These are phyloP conservation scores for Cryptosporidium canis DNA, from an alignment of 169 alveolate genomes.

Conservation along the genomic window DNA sequence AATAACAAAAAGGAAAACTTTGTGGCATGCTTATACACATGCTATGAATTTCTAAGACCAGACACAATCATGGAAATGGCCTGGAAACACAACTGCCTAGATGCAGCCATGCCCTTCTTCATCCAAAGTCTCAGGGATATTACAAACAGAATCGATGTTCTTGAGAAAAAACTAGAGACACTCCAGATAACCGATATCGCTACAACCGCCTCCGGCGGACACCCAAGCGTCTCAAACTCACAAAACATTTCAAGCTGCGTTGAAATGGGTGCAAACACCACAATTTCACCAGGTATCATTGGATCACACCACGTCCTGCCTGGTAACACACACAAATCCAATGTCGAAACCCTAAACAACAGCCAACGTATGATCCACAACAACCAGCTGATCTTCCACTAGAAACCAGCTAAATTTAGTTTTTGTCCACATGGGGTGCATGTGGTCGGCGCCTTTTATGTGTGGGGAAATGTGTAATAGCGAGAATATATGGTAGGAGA, in stretches of 20 bases:
- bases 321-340: not conserved
- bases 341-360: not conserved
- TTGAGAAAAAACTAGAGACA: conserved; percentile 83
- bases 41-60: conserved; percentile 96
- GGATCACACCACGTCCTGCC: not conserved
- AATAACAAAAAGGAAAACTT: conserved; percentile 92
- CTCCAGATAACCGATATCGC: conserved; percentile 72
- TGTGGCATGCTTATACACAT: conserved; percentile 96
- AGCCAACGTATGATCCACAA: not conserved
- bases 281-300: not conserved
- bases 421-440: conserved; percentile 7
- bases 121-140: conserved; percentile 89
- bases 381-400: not conserved
- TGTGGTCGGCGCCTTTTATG: not conserved
- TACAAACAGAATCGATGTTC: conserved; percentile 80
- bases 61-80: conserved; percentile 98
- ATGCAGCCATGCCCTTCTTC: conserved; percentile 96
- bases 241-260: conserved; percentile 40
- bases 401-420: not conserved
- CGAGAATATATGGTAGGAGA: no score
- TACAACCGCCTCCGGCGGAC: conserved; percentile 40
- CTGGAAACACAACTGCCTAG: conserved; percentile 95
- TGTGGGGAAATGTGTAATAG: no score
- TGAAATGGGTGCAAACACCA: not conserved
- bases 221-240: conserved; percentile 26